Evolutionary conservation across 2,329 filamentous ascomycete species (phyloP).

Genomic region (Botryotinia convoluta): DNA sequence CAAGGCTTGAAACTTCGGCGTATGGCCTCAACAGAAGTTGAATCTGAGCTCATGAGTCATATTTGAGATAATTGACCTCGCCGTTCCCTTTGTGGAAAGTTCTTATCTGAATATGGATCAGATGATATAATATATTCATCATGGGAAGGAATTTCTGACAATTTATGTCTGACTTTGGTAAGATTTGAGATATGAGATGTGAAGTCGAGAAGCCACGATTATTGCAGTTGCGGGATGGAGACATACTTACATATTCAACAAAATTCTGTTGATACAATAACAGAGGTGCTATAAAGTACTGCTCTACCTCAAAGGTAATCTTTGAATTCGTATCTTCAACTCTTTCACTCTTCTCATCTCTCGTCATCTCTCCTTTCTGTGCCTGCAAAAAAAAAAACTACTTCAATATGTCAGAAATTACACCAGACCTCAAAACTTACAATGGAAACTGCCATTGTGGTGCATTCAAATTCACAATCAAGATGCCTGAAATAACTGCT

Average conservation of each 20-base stretch:
- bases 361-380: background rate
- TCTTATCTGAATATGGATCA: background rate
- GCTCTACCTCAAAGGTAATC: background rate
- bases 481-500: conserved; percentile 56
- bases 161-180: background rate
- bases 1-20: background rate
- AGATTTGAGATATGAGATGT: background rate
- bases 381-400: background rate
- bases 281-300: background rate
- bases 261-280: background rate
- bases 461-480: conserved; percentile 50
- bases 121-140: background rate
- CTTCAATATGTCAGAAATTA: background rate
- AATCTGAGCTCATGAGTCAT: background rate
- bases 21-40: background rate
- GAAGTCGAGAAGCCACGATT: no score
- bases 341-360: background rate
- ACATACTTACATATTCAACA: background rate
- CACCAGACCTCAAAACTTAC: conserved; percentile 37
- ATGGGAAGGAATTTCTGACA: background rate
- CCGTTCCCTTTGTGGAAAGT: background rate
- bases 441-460: conserved; percentile 59
- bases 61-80: background rate
- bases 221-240: background rate
- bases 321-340: background rate